Evolutionary conservation across 306 rosid species (phyloP).

Genomic region (Potentilla sterilis): DNA sequence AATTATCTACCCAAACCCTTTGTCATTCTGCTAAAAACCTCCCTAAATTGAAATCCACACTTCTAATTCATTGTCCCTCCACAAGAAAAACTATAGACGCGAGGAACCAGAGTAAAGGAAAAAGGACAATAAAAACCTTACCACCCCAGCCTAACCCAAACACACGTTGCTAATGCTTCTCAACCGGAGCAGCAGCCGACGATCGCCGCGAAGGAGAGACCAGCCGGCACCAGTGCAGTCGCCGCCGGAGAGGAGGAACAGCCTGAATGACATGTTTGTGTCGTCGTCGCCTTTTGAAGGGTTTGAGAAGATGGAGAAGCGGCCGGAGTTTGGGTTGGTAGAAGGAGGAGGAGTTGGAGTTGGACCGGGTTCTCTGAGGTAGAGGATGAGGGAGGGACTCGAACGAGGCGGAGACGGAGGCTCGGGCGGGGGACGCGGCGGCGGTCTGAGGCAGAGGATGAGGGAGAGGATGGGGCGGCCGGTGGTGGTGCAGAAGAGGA

Average conservation of each 20-base stretch:
- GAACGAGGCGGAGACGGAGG: not conserved
- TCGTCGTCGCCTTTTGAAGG: constrained; percentile 53
- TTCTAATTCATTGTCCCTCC: not conserved
- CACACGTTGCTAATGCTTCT: constrained; percentile 48
- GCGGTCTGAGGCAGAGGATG: too few relatives aligned
- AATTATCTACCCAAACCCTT: constrained; percentile 8
- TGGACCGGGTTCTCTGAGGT: too few relatives aligned
- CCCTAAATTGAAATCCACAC: constrained; percentile 10
- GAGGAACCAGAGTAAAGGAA: constrained; percentile 26
- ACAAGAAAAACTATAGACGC: constrained; percentile 13
- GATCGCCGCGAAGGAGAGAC: too few relatives aligned
- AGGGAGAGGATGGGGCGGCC: too few relatives aligned
- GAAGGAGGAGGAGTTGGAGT: too few relatives aligned
- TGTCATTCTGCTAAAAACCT: not conserved
- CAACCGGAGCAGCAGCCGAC: constrained; percentile 38
- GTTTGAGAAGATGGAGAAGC: constrained; percentile 3
- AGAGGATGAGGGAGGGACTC: too few relatives aligned
- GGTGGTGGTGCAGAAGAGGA: too few relatives aligned
- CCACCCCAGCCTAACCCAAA: constrained; percentile 22
- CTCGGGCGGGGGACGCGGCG: not conserved
- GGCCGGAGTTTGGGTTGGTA: too few relatives aligned
- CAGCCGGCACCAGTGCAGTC: constrained; percentile 18
- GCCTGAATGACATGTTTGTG: constrained; percentile 66
- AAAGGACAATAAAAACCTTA: too few relatives aligned
- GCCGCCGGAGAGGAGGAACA: constrained; percentile 36